Base-by-base conservation (phyloP, 2,329 filamentous ascomycete genomes). In the Aureobasidium subglaciale region DNA sequence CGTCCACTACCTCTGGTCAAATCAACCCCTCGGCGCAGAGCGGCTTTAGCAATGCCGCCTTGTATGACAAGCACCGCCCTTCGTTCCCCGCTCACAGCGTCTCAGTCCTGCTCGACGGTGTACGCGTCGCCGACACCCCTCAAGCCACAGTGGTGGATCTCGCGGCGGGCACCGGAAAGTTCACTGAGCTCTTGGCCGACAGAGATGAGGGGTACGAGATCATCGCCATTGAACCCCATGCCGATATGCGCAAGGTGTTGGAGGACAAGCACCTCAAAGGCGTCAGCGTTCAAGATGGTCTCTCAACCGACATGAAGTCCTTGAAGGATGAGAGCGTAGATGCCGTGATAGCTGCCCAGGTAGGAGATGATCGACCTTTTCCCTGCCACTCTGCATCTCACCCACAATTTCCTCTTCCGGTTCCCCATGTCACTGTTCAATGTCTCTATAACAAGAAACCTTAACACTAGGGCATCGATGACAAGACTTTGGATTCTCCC, bases 81-180 rank as follows among this genome's bases (percentile, higher is more conserved):
- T 81, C 82, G 0, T 90, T 89, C 67, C 78, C 81, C 1, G 61
- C 74, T 1, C 75, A 77, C 56, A 80, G 82, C 4, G 79, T 87
- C 13, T 71, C 80, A 18, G 68, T 71, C 32, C 78, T 90, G 16
- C 76, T 90, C 3, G 62, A 66, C 15, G 73, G 76, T 46, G 71
- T 86, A n/a, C 69, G 73, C 5, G 67, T 88, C 8, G 69, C 73
- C 25, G 75, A 73, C 24, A 60, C 59, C 42, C 59, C 64, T 20
- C 70, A 73, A 42, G 77, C 78, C 13, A 75, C 70, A 41, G 70
- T 88, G 37, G 67, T 87, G 22, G 85, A 88, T 65, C 72, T 88
- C 16, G 85, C 79, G 1, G 82, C 84, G 3, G 85, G 85, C 0
- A 87, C 85, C 0, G 86, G 86, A 24, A 87, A 87, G 64, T 84